Evolutionary conservation across 2,329 filamentous ascomycete species (phyloP), one percentile per base, ranked within the genome.

Genomic region (Juglanconis sp.): DNA sequence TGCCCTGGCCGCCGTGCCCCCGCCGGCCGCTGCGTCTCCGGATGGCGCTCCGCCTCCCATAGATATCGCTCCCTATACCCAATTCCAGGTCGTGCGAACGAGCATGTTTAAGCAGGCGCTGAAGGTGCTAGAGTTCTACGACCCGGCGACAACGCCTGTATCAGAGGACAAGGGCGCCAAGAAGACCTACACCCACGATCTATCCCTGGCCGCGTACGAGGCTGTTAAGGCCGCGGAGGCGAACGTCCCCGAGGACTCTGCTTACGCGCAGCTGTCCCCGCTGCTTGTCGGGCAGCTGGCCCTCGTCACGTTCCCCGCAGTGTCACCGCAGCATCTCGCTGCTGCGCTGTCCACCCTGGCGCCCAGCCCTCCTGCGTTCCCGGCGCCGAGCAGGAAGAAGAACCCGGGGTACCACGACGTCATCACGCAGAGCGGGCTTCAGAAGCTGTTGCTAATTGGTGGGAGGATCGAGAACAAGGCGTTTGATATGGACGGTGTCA

Each of bases 41-140:
- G 67, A 72, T 38, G 68, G 75, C 17, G 69, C 73, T 24, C 63
- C 71, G 1, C 56, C 68, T 2, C 68, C 74, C 13, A 64, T 77
- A 30, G 74, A 83, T 36, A 71, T 91, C 38, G 81, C 83, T n/a
- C 76, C 83, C 1, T 77, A 79, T 44, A 82, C 95, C 66, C 88
- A 91, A 74, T 73, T 98, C 32, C 89, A 96, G 73, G 90, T 96
- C 32, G 79, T 99, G 59, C 89, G 95, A 71, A 95, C 91, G 13
- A 90, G 91, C 70, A 96, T 99, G 70, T 91, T 99, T 72, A 87
- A 88, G 66, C 86, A 91, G 17, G 93, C 94, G 1, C 79, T 98
- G 63, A 88, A 89, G 66, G 85, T 98, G 55, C 87, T 93, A 63
- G 94, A 98, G 71, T 96, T 92, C 76, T 96, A 85, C 71, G 84